A percentile compares a stretch with the other conserved stretches of the same genome.
phyloP scores from a whole-genome alignment of 805 yeast species.

The Komagataella populi region DNA sequence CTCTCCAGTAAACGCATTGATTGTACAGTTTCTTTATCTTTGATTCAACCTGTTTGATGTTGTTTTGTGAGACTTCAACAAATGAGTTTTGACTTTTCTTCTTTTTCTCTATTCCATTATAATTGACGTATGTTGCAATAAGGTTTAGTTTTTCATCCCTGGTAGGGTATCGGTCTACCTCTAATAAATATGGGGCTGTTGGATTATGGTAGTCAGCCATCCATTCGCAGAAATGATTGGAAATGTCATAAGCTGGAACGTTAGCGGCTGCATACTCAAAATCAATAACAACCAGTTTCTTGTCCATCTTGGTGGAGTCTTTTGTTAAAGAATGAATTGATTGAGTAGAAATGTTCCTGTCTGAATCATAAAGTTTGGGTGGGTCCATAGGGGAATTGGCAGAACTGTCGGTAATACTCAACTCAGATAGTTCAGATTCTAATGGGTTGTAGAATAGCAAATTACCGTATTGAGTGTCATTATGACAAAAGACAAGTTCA shows the following conservation, averaged over 20 bases:
- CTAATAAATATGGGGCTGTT: constrained; percentile 35
- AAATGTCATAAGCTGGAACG: constrained; percentile 78
- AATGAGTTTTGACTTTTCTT: constrained; percentile 8
- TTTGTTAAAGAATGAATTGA: not conserved
- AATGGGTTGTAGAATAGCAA: constrained; percentile 36
- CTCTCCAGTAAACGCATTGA: constrained; percentile 67
- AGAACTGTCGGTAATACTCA: not conserved
- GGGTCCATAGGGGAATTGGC: not conserved
- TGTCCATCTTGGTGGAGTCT: constrained; percentile 24
- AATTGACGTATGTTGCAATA: constrained; percentile 66
- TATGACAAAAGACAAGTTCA: constrained; percentile 75
- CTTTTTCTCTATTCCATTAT: constrained; percentile 20
- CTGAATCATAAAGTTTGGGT: not conserved
- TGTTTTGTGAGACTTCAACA: constrained; percentile 3
- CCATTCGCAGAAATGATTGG: constrained; percentile 95
- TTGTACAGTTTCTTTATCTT: constrained; percentile 41
- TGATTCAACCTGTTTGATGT: constrained; percentile 21
- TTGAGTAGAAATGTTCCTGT: not conserved
- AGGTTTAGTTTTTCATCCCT: constrained; percentile 56
- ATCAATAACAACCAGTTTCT: constrained; percentile 82
- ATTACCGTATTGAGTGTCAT: constrained; percentile 95
- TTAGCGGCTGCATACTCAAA: constrained; percentile 94
- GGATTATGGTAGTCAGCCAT: constrained; percentile 82
- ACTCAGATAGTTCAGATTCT: constrained; percentile 1
- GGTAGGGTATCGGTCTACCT: constrained; percentile 48